Evolutionary conservation across 176 grass and related monocot genomes (phyloP).

Genomic region (Oryza punctata): DNA sequence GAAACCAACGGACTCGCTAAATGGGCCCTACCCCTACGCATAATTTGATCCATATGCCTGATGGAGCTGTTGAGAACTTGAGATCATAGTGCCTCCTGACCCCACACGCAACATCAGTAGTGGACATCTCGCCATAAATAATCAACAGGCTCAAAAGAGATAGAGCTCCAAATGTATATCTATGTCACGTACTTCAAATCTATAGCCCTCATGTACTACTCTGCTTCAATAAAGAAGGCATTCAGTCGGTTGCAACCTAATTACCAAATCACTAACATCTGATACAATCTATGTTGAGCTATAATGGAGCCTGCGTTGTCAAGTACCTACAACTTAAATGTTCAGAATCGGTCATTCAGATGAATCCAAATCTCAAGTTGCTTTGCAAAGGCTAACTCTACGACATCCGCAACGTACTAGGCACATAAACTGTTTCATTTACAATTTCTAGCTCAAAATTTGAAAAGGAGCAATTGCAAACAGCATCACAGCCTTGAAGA

Average conservation of each 20-base stretch:
- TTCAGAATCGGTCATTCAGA: not conserved
- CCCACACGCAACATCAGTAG: constrained; percentile 11
- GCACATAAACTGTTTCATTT: not conserved
- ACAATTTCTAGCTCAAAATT: not conserved
- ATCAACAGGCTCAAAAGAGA: not conserved
- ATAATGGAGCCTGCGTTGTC: not conserved
- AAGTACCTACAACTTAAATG: not conserved
- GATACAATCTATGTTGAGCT: constrained; percentile 10
- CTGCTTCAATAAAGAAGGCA: not conserved
- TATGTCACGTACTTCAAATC: not conserved
- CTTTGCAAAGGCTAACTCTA: not conserved
- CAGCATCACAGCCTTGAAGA: not conserved
- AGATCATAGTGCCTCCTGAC: constrained; percentile 35
- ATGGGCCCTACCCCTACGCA: constrained; percentile 32
- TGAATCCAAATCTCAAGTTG: not conserved
- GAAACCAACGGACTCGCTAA: constrained; percentile 35
- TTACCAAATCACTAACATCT: not conserved
- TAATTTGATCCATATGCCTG: constrained; percentile 41
- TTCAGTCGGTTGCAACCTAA: not conserved
- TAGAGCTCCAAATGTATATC: constrained; percentile 7
- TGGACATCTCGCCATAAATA: constrained; percentile 31
- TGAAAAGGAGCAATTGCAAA: not conserved
- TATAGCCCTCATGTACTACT: not conserved
- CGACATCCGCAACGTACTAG: not conserved
- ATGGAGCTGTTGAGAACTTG: constrained; percentile 39